Evolutionary conservation across 2,329 filamentous ascomycete species (phyloP), one percentile per base, ranked within the genome.

Genomic region (Didymella pinodella): DNA sequence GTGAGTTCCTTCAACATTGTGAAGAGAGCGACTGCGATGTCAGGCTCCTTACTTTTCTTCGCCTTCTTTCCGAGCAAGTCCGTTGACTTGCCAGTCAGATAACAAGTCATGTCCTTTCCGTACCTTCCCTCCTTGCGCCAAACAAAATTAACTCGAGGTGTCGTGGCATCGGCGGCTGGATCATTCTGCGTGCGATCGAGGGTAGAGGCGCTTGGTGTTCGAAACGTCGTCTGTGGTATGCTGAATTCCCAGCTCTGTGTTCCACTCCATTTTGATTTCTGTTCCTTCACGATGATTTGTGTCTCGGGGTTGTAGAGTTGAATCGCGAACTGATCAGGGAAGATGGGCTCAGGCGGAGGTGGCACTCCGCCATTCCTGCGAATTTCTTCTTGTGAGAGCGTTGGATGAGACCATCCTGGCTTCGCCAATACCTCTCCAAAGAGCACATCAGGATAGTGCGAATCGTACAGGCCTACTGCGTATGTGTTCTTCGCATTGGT

Each of bases 281-380:
- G 87, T 69, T 88, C 85, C 67, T 85, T 88, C 34, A 98, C 85
- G 0, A 82, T 69, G 20, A 98, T 82, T 67, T 90, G 85, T 77
- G 95, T 92, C 75, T 98, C 94, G 0, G 95, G 95, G 74, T 97
- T 95, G 82, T 97, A 98, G 3, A 99, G 87, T 69, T 94, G 90
- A 38, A 98, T 84, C n/a, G 85, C 84, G 75, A 98, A 97, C 52
- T 86, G 83, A 56, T 89, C 88, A 0, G 94, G 93, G 28, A 92
- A 85, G 32, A 91, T 83, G 10, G 93, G 90, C 59, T 90, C 85
- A 0, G 90, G 88, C 16, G 85, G 85, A 22, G 85, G 88, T 3
- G 85, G 81, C 0, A 87, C 79, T 16, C 89, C 90, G 61, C 88
- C 88, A 71, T 90, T 85, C 60, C 78, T 84, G 62, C 92, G 87